phyloP scores from a whole-genome alignment of 208 protist species.

The Leishmania aethiopica region DNA sequence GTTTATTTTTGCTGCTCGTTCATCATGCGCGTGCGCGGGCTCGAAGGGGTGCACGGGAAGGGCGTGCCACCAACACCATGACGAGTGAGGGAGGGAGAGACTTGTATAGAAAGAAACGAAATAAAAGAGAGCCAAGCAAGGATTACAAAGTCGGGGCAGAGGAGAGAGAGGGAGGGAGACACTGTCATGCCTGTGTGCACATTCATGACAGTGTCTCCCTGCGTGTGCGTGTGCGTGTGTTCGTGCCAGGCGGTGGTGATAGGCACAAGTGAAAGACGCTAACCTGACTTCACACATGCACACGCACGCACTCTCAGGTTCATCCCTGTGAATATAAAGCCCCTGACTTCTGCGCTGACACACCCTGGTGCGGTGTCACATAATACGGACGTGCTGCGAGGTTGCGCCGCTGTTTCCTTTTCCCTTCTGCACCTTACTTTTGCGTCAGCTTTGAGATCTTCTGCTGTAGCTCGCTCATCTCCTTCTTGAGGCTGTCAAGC shows the following conservation, averaged over 20 bases:
- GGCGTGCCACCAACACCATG: neutral
- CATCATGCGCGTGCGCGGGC: neutral
- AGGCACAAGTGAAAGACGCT: neutral
- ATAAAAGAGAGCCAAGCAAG: neutral
- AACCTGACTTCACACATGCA: neutral
- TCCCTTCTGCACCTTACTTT: neutral
- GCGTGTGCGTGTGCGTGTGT: neutral
- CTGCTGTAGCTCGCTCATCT: constrained; percentile 48
- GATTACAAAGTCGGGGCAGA: neutral
- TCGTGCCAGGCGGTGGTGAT: neutral
- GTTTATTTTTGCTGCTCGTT: neutral
- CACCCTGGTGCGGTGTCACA: neutral
- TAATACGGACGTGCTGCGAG: neutral
- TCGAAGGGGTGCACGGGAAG: neutral
- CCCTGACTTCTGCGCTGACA: neutral
- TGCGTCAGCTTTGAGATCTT: constrained; percentile 51
- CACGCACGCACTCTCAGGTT: neutral
- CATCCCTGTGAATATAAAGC: neutral
- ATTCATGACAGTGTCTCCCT: neutral
- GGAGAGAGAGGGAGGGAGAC: neutral
- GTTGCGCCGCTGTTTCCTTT: neutral
- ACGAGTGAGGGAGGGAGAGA: neutral
- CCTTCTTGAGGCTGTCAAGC: constrained; percentile 51
- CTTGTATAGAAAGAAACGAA: neutral
- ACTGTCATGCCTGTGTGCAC: neutral